Base-by-base conservation (phyloP, 345 rosid species). In the Mallotus nudiflorus region DNA sequence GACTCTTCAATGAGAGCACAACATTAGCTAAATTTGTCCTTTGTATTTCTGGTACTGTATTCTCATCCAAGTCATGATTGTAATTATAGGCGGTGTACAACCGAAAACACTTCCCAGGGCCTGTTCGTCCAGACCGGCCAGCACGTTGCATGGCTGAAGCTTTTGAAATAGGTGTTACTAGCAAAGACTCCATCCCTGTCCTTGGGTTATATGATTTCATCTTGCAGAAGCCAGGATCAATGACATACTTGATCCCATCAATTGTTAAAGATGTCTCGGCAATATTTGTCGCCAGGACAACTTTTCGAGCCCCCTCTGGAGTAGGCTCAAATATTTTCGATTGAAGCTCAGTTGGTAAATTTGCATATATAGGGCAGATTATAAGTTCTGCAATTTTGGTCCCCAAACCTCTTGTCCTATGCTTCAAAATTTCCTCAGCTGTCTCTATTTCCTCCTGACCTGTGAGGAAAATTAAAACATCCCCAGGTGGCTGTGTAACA, bases 371-470 rank as follows among this genome's bases (percentile, higher is more conserved):
- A 0, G 99, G 99, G 77, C 97, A 95, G 67, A 95, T 95, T 45
- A 95, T 92, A 55, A 95, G 85, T 68, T 95, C 99, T 0, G 93
- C 92, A 70, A 95, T 95, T 81, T 90, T 95, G 29, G 99, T 83
- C 68, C 99, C 99, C 74, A 92, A 77, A 48, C 97, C 96, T 83
- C 87, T 87, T 62, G 87, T 89, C 79, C 97, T 84, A 37, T 89
- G 92, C 85, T 90, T 94, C 83, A 94, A 79, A 74, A 82, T 90
- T 81, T 94, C 97, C 72, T 94, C 97, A 16, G 93, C 96, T 27
- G 97, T 77, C 84, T 94, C 98, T 67, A 94, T 94, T 88, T 94
- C 98, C 73, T 94, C 96, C 78, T 94, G 98, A 75, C 97, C 98
- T 39, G 98, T 94, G 27, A 94, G 62, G 72, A 94, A 94, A 44